These are phyloP conservation scores for Neurospora sp. DNA, from an alignment of 495 filamentous ascomycete species.

Conservation along the genomic window DNA sequence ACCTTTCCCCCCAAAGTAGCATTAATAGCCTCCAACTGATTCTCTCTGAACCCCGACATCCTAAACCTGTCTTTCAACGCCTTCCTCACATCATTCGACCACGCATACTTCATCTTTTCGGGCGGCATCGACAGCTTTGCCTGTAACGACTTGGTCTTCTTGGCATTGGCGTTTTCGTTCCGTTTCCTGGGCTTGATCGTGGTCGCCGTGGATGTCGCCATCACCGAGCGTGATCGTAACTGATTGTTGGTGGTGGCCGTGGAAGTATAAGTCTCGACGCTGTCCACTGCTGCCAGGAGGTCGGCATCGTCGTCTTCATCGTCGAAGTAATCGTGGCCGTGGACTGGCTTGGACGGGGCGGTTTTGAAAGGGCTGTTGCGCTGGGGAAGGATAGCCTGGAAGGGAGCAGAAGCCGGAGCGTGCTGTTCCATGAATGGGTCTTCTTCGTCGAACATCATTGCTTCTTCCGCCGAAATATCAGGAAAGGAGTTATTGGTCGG, in stretches of 20 bases:
- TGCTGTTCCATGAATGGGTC: constrained; percentile 17
- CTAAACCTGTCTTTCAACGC: constrained; percentile 72
- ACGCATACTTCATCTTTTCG: constrained; percentile 44
- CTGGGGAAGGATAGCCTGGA: not conserved
- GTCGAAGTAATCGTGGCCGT: constrained; percentile 47
- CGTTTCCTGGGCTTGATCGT: constrained; percentile 18
- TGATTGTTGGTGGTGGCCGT: constrained; percentile 2
- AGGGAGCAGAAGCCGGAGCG: not conserved
- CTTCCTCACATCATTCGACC: constrained; percentile 77
- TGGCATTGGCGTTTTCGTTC: constrained; percentile 4
- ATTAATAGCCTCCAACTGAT: constrained; percentile 94
- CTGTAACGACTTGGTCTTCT: constrained; percentile 15
- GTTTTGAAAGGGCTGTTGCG: not conserved
- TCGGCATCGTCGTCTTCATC: constrained; percentile 65
- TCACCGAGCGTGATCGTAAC: constrained; percentile 16
- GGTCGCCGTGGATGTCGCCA: constrained; percentile 27
- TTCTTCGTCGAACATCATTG: constrained; percentile 33
- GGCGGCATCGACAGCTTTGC: constrained; percentile 23
- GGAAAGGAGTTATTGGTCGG: not conserved
- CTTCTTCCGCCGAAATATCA: constrained; percentile 25
- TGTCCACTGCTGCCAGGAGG: constrained; percentile 51
- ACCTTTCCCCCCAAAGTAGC: constrained; percentile 68
- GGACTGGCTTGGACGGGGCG: not conserved
- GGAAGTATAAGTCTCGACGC: constrained; percentile 41
- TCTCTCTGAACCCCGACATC: constrained; percentile 74